phyloP scores from a whole-genome alignment of 495 filamentous ascomycete species.

The Gamarada debralockiae region DNA sequence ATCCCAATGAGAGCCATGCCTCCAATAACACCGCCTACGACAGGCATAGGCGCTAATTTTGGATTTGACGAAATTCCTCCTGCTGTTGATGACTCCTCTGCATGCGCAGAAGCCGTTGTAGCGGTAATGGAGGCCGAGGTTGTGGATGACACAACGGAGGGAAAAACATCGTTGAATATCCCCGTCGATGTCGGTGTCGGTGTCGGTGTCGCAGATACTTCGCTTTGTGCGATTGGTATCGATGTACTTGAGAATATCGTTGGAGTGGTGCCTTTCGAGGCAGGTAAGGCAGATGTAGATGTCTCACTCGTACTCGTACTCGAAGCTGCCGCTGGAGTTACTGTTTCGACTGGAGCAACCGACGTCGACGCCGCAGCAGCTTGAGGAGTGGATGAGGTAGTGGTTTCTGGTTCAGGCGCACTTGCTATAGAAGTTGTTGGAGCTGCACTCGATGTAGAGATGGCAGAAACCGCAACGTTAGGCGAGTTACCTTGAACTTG shows the following conservation, averaged over 20 bases:
- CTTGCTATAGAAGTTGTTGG: conserved; percentile 7
- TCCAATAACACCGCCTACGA: conserved; percentile 48
- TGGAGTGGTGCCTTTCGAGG: conserved; percentile 15
- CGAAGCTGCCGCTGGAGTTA: neutral
- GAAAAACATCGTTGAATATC: conserved; percentile 10
- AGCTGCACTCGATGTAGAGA: conserved; percentile 18
- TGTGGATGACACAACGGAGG: conserved; percentile 21
- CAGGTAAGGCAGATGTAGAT: neutral
- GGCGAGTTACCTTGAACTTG: neutral
- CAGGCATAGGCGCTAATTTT: conserved; percentile 21
- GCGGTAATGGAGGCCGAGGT: conserved; percentile 3
- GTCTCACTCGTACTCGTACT: too few relatives aligned
- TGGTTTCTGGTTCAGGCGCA: neutral
- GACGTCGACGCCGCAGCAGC: conserved; percentile 14
- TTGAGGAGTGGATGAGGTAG: neutral
- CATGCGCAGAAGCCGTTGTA: conserved; percentile 10
- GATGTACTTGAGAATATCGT: conserved; percentile 14
- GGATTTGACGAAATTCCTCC: conserved; percentile 9
- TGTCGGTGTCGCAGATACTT: conserved; percentile 11
- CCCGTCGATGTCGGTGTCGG: conserved; percentile 3
- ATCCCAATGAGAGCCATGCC: conserved; percentile 40
- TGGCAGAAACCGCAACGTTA: neutral
- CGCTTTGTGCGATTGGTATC: conserved; percentile 18
- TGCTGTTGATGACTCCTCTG: conserved; percentile 12
- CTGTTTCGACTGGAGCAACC: conserved; percentile 15